Base-by-base conservation (phyloP, 306 rosid genomes). In the Ceratonia siliqua region DNA sequence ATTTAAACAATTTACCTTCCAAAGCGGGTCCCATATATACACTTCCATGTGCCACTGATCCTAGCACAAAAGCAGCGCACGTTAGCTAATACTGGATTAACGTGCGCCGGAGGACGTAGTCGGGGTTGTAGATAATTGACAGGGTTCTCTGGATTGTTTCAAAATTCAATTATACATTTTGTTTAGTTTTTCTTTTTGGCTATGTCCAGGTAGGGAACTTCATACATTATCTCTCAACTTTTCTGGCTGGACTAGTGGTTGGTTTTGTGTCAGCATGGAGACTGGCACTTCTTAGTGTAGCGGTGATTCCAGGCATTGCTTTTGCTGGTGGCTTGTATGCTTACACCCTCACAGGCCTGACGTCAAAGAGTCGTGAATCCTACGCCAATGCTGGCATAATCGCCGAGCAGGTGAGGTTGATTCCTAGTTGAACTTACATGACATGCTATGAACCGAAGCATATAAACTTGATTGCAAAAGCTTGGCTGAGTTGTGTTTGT, bases 231-330 rank as follows among this genome's bases (percentile, higher is more conserved):
- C 93, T 95, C 15, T 95, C 99, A 38, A 95, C 99, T 1, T 95
- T 95, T 81, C 86, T 95, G 72, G 99, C 99, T 20, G 99, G 99
- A 36, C 81, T 95, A 41, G 99, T 95, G 82, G 99, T 95, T 42
- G 99, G 99, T 39, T 95, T 95, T 87, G 93, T 95, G 46, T 92
- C 97, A 39, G 99, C 99, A 70, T 95, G 99, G 99, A 86, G 90
- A 82, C 76, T 95, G 46, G 99, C 99, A 7, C 92, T 95, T 76
- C 81, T 95, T 8, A 95, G 99, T 81, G 91, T 95, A 21, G 99
- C 99, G 0, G 99, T 95, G 78, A 95, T 95, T 77, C 99, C 99
- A 0, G 99, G 99, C 28, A 95, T 95, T 42, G 99, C 98, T 68
- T 95, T 95, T 62, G 98, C 99, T 17, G 99, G 99, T 5, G 97